These are phyloP conservation scores for Diaporthe sp. DNA, from an alignment of 2,329 filamentous ascomycete species.

Conservation along the genomic window DNA sequence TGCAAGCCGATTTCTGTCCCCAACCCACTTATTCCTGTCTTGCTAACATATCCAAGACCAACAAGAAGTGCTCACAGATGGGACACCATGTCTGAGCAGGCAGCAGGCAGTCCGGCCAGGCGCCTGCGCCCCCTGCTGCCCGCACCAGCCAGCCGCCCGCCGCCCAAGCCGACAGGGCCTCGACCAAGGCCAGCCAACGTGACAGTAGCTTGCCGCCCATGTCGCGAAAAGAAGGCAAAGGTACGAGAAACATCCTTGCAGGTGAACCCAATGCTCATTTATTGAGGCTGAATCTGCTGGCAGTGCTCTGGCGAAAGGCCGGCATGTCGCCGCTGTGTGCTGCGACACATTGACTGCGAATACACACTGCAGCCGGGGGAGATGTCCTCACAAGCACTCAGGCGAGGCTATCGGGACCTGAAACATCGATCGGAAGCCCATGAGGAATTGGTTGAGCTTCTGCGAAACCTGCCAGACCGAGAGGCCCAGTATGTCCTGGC, in stretches of 20 bases:
- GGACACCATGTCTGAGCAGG: background rate
- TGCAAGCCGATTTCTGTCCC: background rate
- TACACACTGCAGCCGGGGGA: background rate
- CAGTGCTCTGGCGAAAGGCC: constrained; percentile 5
- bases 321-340: background rate
- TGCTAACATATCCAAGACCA: no score
- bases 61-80: background rate
- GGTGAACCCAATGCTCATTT: background rate
- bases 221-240: constrained; percentile 8
- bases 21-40: background rate
- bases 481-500: background rate
- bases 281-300: background rate
- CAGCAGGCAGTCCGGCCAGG: background rate
- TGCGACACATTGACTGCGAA: background rate
- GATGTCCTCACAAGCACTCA: constrained; percentile 2
- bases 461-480: background rate
- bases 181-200: background rate
- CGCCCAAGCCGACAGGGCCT: background rate
- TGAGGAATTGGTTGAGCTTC: background rate
- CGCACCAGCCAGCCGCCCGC: background rate
- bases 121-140: background rate
- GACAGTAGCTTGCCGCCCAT: background rate
- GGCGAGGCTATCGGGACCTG: background rate
- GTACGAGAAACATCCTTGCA: background rate
- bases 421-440: background rate